phyloP scores from a whole-genome alignment of 164 flowering plant genomes.

The Amborella trichopoda region DNA sequence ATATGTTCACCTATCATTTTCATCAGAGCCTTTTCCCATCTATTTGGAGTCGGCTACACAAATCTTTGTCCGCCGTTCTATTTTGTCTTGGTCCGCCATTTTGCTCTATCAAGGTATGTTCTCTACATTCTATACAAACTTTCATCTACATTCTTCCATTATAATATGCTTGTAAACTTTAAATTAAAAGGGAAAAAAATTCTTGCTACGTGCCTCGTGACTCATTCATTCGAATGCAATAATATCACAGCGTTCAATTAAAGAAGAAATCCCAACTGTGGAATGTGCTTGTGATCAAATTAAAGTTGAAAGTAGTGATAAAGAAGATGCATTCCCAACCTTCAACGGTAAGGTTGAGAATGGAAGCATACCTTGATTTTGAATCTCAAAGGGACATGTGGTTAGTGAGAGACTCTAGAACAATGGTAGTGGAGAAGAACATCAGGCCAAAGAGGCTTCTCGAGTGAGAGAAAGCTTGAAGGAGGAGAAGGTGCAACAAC shows the following conservation, averaged over 20 bases:
- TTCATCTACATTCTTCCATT: neutral
- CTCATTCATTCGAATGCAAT: neutral
- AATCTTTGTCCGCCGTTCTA: too few species aligned
- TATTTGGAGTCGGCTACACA: too few species aligned
- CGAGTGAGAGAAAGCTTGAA: neutral
- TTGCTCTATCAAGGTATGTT: neutral
- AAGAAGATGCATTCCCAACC: constrained; percentile 7
- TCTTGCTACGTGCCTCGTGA: neutral
- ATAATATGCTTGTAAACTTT: neutral
- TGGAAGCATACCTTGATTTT: constrained; percentile 28
- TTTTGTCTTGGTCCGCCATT: neutral
- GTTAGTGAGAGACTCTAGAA: constrained; percentile 10
- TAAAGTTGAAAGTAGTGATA: constrained; percentile 3
- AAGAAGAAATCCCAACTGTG: constrained; percentile 10
- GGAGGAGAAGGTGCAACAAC: neutral
- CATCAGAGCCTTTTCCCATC: too few species aligned
- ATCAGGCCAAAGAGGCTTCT: neutral
- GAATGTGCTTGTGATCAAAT: constrained; percentile 12
- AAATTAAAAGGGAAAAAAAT: neutral
- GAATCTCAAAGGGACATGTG: constrained; percentile 17
- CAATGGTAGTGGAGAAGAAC: constrained; percentile 2
- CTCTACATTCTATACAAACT: neutral
- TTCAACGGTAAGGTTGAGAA: constrained; percentile 22
- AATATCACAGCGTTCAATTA: constrained; percentile 20
- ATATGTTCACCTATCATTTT: neutral